Percentiles rank a stretch among this genome's conserved stretches.
Evolutionary conservation across 106 monocot genomes (phyloP).

Genomic region (Gastrodia elata): DNA sequence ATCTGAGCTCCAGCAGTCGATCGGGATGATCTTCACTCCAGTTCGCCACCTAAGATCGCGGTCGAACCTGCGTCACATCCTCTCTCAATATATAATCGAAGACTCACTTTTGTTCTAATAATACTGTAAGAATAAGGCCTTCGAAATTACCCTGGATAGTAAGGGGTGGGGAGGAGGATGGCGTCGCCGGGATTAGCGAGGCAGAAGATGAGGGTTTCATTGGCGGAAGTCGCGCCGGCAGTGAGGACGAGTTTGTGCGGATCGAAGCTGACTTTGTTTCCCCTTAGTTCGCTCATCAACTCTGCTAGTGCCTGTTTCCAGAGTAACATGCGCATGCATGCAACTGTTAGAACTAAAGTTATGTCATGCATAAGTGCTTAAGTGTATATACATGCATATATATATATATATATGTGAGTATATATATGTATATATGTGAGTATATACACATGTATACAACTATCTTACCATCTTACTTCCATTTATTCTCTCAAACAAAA

Average conservation of each 20-base stretch:
- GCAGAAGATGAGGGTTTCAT: slow-evolving; percentile 77
- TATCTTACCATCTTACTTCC: no score
- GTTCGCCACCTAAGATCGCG: slow-evolving; percentile 81
- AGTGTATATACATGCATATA: no score
- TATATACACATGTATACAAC: no score
- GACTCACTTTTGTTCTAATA: no score
- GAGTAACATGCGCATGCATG: neutral
- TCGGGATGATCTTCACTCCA: slow-evolving; percentile 61
- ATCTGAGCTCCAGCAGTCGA: slow-evolving; percentile 54
- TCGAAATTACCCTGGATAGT: slow-evolving; percentile 68
- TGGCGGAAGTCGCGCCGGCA: slow-evolving; percentile 75
- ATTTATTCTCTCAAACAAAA: no score
- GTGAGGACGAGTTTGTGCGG: slow-evolving; percentile 59
- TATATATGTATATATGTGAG: no score
- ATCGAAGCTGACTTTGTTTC: slow-evolving; percentile 47
- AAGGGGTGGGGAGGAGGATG: slow-evolving; percentile 77
- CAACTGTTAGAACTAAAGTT: neutral
- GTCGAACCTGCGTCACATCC: slow-evolving; percentile 37
- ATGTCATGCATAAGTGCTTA: no score
- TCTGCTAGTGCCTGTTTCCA: slow-evolving; percentile 44
- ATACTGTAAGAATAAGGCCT: no score
- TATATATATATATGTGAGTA: no score
- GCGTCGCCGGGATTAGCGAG: slow-evolving; percentile 67
- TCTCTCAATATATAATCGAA: no score
- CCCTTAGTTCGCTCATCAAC: slow-evolving; percentile 55